Percentiles rank a stretch among this genome's conserved stretches.
phyloP scores from a whole-genome alignment of 495 filamentous ascomycete species.

The Aspergillus baeticus region DNA sequence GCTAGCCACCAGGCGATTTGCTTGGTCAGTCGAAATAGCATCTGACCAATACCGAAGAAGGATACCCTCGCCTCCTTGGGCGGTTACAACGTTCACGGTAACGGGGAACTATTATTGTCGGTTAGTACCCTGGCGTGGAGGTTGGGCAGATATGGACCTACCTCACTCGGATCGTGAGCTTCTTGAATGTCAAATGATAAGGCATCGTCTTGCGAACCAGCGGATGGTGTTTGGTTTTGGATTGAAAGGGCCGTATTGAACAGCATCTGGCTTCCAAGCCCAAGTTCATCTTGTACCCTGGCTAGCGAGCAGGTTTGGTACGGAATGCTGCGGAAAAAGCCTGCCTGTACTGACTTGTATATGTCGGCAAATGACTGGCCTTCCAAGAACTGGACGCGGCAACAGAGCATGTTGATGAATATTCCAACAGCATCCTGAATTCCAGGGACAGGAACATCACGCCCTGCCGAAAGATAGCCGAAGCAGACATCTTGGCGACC shows the following conservation, averaged over 20 bases:
- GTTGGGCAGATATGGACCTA: not conserved
- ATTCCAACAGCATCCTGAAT: slow-evolving; percentile 53
- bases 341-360: slow-evolving; percentile 44
- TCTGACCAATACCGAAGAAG: slow-evolving; percentile 6
- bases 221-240: slow-evolving; percentile 5
- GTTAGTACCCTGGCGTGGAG: not conserved
- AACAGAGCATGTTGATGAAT: slow-evolving; percentile 58
- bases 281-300: not conserved
- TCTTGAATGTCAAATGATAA: slow-evolving; percentile 4
- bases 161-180: slow-evolving; percentile 6
- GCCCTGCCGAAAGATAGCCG: not conserved
- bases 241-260: slow-evolving; percentile 5
- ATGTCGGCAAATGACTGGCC: slow-evolving; percentile 38
- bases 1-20: not conserved
- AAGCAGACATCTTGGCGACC: not conserved
- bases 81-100: slow-evolving; percentile 1
- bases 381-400: slow-evolving; percentile 40
- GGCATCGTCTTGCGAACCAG: not conserved
- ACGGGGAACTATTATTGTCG: not conserved
- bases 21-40: not conserved
- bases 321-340: slow-evolving; percentile 48
- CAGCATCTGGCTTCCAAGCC: not conserved
- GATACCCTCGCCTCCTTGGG: slow-evolving; percentile 1
- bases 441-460: slow-evolving; percentile 17
- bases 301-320: slow-evolving; percentile 48